Conservation (phyloP, 164 flowering plant species). For the Piper betle region DNA sequence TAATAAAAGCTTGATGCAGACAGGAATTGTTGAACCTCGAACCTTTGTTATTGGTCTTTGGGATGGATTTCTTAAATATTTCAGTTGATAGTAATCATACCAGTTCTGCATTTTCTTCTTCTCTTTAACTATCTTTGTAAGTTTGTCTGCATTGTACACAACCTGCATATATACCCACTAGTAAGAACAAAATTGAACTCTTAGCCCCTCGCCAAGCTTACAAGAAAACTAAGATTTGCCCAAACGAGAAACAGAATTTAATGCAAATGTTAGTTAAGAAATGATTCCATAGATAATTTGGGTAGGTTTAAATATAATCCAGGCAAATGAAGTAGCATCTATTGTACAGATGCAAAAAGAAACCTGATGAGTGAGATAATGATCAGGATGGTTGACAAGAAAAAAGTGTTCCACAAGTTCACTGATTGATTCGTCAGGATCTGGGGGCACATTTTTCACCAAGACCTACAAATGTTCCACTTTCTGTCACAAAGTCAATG, state of each 20-base stretch:
- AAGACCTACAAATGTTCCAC: constrained; percentile 43
- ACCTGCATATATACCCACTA: constrained; percentile 31
- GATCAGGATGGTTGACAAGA: constrained; percentile 72
- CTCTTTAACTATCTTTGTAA: constrained; percentile 41
- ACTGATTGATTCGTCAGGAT: constrained; percentile 65
- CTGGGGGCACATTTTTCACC: constrained; percentile 82
- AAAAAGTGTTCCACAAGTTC: constrained; percentile 90
- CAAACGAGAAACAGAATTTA: too few relatives aligned
- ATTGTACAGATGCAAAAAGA: background rate
- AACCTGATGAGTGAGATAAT: constrained; percentile 82
- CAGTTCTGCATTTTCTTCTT: constrained; percentile 58
- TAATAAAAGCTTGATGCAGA: background rate
- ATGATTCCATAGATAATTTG: too few relatives aligned
- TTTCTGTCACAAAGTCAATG: background rate
- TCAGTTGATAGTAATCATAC: constrained; percentile 62
- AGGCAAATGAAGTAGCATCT: background rate
- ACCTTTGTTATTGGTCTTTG: constrained; percentile 52
- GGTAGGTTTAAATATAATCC: too few relatives aligned
- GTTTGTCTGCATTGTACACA: constrained; percentile 64
- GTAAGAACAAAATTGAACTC: too few relatives aligned
- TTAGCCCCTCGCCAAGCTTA: background rate
- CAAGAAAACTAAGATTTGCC: background rate
- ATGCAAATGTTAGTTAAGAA: background rate
- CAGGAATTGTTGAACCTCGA: background rate
- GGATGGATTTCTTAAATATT: constrained; percentile 40